Evolutionary conservation across 2,329 filamentous ascomycete genomes (phyloP), one percentile per base, ranked within the genome.

Genomic region (Apiospora rasikravindrae): DNA sequence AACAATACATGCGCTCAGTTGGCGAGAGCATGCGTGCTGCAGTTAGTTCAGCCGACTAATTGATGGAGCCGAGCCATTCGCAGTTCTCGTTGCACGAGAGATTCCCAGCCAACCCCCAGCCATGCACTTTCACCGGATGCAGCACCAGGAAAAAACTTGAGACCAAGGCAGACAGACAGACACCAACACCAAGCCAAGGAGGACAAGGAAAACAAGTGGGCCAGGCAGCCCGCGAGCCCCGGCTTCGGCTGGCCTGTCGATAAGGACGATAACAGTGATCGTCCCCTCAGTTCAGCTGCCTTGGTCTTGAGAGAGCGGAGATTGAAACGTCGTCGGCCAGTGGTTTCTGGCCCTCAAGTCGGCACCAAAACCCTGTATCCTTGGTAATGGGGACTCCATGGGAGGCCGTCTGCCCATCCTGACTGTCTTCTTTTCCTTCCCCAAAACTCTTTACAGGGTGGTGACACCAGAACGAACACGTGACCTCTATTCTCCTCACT

Each of bases 161-260:
- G 57, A 64, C 57, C 57, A 64, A 40, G 57, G 29, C 29, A 64
- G 33, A 64, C 29, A 11, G 29, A 61, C 53, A 33, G 33, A 33
- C 33, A 33, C 33, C 33, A 3, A 37, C 33, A 37, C 33, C 1
- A 37, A 37, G 33, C 33, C 33, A 37, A 4, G 33, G 33, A 7
- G 4, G 2, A 37, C 57, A 64, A 40, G 33, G 29, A 10, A 64
- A 22, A 64, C 29, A 64, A 64, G 57, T 64, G 57, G 57, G 53
- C 16, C 53, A 37, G 16, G 16, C 26, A 33, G 26, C 53, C 53
- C 29, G 16, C 26, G 26, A 64, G 57, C 57, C 57, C 57, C 33
- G 57, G 57, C 33, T 64, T 64, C 33, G 57, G 57, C 29, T 33
- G 67, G 14, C 67, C 44, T 69, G 67, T 69, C 44, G 67, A 69